Base-by-base conservation (phyloP, 2,329 filamentous ascomycete species). In the Penicillium glabrum region DNA sequence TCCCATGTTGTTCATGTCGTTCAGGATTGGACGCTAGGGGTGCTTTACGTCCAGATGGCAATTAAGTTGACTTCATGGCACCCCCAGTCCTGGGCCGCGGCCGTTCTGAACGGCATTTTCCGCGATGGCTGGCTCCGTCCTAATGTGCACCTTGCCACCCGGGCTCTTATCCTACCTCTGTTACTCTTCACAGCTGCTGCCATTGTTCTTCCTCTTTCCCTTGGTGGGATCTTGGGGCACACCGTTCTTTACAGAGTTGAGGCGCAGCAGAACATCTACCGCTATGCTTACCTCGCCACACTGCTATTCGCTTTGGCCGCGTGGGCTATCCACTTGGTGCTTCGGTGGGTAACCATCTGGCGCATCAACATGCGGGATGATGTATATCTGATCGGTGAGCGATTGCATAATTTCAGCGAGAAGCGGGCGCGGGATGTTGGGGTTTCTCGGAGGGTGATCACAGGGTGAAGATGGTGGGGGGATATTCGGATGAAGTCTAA, bases 311-410 rank as follows among this genome's bases (percentile, higher is more conserved):
- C 82, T 11, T 70, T 88, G n/a, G 69, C 83, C 9, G 76, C 77
- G 26, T 75, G 80, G 54, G 69, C 78, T 1, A 54, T 68, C 44
- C 70, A 72, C 56, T 51, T 77, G 33, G 60, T 76, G 31, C 62
- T 70, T 7, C 76, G 82, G 46, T 83, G 91, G 51, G 83, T 95
- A 51, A 83, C 84, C 46, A 79, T 85, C 21, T 98, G 93, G 93
- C 86, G 90, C 66, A 82, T 87, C 56, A 85, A 88, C 56, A 91
- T 99, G 46, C 82, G 91, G 39, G 96, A 99, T 72, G 96, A 99
- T 75, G 93, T 96, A 0, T 99, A 99, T 72, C 79, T 99, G 45
- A 95, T 98, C 69, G 95, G 95, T 2, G 93, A 99, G 77, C 80
- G 93, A 58, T 76, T 99, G 68, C 96, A 99, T 77, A 99, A 99